These are phyloP conservation scores for Melampsora americana DNA, from an alignment of 1,284 basidiomycete species.

Conservation along the genomic window DNA sequence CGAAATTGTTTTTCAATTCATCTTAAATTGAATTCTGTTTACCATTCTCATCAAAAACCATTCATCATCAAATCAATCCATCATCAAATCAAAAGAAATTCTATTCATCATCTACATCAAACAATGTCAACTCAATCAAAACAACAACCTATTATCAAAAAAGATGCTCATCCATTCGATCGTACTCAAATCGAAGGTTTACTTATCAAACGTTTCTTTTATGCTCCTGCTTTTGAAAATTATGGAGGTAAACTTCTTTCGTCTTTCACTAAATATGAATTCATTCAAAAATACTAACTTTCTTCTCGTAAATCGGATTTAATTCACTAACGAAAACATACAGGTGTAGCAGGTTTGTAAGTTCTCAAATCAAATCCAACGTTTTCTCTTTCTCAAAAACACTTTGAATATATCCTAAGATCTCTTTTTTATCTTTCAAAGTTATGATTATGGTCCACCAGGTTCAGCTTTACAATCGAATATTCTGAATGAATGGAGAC, in stretches of 20 bases:
- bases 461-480: slow-evolving; percentile 95
- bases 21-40: too few relatives aligned
- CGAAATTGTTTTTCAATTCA: too few relatives aligned
- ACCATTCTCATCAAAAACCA: too few relatives aligned
- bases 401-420: background rate
- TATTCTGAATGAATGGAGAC: slow-evolving; percentile 93
- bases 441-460: slow-evolving; percentile 65
- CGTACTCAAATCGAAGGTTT: slow-evolving; percentile 80
- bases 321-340: background rate
- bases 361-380: slow-evolving; percentile 18
- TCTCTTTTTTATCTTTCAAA: slow-evolving; percentile 45
- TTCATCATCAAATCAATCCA: background rate
- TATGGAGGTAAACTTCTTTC: slow-evolving; percentile 71
- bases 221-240: slow-evolving; percentile 96
- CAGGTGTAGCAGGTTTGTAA: slow-evolving; percentile 36
- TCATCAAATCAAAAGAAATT: too few relatives aligned
- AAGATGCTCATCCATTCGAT: slow-evolving; percentile 72
- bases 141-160: slow-evolving; percentile 15
- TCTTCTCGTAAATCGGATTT: background rate
- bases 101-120: too few relatives aligned
- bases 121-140: background rate
- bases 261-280: background rate
- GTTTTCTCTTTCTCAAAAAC: background rate
- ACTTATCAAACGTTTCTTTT: slow-evolving; percentile 92
- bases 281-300: background rate